Percentiles rank a stretch among this genome's conserved stretches.
phyloP scores from a whole-genome alignment of 331 rosid species.

The Telfairia occidentalis region DNA sequence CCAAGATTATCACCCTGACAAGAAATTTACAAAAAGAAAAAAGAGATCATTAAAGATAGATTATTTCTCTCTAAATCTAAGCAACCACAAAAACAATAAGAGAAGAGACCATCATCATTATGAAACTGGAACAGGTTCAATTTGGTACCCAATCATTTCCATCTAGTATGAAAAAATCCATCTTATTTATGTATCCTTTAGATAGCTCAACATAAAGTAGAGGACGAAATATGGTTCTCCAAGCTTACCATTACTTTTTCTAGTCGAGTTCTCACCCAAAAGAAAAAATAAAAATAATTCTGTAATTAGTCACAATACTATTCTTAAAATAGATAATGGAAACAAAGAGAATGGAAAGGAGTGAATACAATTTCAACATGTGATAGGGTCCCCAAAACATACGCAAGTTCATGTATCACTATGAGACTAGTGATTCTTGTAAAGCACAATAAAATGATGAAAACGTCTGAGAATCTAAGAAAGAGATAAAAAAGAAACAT shows the following conservation, averaged over 20 bases:
- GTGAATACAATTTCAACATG: background rate
- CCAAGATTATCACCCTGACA: conserved; percentile 51
- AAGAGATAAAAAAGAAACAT: background rate
- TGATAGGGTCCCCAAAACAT: background rate
- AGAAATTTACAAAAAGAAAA: background rate
- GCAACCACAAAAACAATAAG: background rate
- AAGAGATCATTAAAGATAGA: too few species aligned
- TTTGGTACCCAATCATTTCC: background rate
- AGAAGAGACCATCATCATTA: background rate
- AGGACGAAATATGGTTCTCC: background rate
- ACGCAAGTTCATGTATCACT: background rate
- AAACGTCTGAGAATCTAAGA: background rate
- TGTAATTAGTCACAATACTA: background rate
- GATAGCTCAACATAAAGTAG: background rate
- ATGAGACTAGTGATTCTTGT: background rate
- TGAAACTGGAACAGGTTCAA: background rate
- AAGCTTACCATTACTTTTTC: background rate
- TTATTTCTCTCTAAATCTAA: too few species aligned
- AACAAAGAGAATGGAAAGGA: background rate
- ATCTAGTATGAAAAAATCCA: background rate
- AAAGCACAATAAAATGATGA: background rate
- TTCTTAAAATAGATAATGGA: background rate
- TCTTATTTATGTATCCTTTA: background rate
- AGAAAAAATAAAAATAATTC: background rate
- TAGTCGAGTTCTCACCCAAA: background rate